Evolutionary conservation across 1,284 basidiomycete species (phyloP).

Genomic region (Mrakiaceae sp.): DNA sequence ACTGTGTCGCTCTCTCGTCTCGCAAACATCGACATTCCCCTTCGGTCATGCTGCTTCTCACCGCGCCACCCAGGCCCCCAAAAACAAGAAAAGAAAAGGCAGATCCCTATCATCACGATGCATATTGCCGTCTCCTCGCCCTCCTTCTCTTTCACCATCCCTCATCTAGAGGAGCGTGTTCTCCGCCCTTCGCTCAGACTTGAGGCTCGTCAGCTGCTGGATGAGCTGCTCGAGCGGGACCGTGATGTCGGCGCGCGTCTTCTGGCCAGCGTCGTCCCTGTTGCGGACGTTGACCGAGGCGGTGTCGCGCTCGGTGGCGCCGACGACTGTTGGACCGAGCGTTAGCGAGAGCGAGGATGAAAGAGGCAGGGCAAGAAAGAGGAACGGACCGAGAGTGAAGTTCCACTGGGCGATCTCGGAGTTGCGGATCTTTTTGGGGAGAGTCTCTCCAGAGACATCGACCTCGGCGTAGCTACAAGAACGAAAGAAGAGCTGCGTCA

Average conservation of each 20-base stretch:
- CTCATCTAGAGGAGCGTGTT: constrained; percentile 9
- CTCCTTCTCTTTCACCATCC: not conserved
- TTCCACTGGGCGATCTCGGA: constrained; percentile 90
- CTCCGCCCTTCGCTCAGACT: constrained; percentile 11
- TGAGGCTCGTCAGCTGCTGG: constrained; percentile 11
- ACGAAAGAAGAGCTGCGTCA: not conserved
- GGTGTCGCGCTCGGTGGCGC: constrained; percentile 76
- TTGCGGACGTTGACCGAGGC: constrained; percentile 90
- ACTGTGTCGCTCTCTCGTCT: too few relatives aligned
- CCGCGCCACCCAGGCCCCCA: not conserved
- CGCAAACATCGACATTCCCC: too few relatives aligned
- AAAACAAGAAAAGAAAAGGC: not conserved
- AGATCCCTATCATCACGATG: not conserved
- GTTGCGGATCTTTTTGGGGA: constrained; percentile 93
- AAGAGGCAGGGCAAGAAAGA: not conserved
- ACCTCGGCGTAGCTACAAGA: constrained; percentile 69
- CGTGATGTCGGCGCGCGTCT: constrained; percentile 12
- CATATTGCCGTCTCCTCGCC: not conserved
- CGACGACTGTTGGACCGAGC: constrained; percentile 56
- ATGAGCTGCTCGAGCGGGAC: constrained; percentile 15
- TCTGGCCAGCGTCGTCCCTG: constrained; percentile 55
- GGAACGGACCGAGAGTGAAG: constrained; percentile 74
- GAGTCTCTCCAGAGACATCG: constrained; percentile 82
- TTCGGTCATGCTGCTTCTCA: too few relatives aligned
- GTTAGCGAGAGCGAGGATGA: constrained; percentile 14